These are phyloP conservation scores for Aspergillus novoparasiticus DNA, from an alignment of 2,329 filamentous ascomycete species.

Conservation along the genomic window DNA sequence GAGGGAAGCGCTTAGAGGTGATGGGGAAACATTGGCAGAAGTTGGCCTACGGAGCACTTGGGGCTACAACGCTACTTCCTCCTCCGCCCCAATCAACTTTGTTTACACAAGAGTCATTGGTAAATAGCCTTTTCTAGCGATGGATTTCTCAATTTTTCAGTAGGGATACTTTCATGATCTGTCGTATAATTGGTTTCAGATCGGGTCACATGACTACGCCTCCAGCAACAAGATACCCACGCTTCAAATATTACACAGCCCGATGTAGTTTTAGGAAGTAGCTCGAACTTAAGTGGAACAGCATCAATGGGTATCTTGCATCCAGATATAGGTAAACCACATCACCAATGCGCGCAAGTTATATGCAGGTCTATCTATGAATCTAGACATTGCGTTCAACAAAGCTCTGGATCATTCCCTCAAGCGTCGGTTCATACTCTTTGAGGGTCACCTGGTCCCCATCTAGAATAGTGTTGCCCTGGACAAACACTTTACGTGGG, in stretches of 20 bases:
- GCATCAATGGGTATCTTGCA: background rate
- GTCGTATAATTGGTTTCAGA: background rate
- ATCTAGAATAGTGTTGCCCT: conserved; percentile 79
- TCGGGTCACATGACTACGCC: background rate
- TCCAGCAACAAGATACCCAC: background rate
- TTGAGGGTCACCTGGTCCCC: conserved; percentile 73
- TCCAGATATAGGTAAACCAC: background rate
- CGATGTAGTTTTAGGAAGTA: background rate
- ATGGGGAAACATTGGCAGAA: conserved; percentile 5
- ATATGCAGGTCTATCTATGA: background rate
- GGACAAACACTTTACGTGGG: conserved; percentile 76
- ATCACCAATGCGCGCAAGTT: background rate
- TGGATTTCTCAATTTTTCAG: background rate
- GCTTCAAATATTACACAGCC: background rate
- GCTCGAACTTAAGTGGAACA: background rate
- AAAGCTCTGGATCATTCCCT: conserved; percentile 84
- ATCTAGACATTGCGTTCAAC: conserved; percentile 57
- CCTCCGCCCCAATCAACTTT: background rate
- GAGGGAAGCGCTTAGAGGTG: conserved; percentile 15
- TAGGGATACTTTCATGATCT: background rate
- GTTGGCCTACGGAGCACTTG: conserved; percentile 1
- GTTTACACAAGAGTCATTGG: background rate
- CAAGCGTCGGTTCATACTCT: conserved; percentile 80
- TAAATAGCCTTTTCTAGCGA: background rate
- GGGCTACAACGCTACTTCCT: background rate